Percentiles rank a stretch among this genome's conserved stretches.
These are phyloP conservation scores for Blastobotrys proliferans DNA, from an alignment of 1,139 yeast genomes.

Conservation along the genomic window DNA sequence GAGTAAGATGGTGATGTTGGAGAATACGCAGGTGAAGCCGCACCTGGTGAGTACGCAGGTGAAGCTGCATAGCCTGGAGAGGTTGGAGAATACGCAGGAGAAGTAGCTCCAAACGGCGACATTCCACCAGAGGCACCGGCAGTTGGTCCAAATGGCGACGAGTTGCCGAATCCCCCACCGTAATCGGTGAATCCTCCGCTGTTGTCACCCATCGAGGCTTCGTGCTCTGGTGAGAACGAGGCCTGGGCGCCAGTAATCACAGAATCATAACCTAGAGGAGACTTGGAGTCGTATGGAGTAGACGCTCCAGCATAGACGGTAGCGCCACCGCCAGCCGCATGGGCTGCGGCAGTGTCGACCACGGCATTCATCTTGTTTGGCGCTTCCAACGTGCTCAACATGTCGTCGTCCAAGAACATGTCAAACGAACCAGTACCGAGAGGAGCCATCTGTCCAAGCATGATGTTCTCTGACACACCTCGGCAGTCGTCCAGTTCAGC, in stretches of 20 bases:
- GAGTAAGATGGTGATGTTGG: conserved; percentile 70
- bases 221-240: conserved; percentile 76
- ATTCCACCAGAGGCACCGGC: conserved; percentile 47
- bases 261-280: conserved; percentile 48
- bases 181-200: conserved; percentile 93
- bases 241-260: conserved; percentile 63
- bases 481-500: conserved; percentile 98
- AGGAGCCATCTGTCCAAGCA: conserved; percentile 98
- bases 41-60: conserved; percentile 69
- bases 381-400: conserved; percentile 65
- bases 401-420: conserved; percentile 88
- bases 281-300: conserved; percentile 84
- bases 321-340: conserved; percentile 44
- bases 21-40: conserved; percentile 56
- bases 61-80: conserved; percentile 64
- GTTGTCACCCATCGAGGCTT: conserved; percentile 68
- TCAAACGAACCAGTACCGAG: conserved; percentile 98
- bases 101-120: conserved; percentile 48
- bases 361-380: conserved; percentile 29
- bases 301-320: conserved; percentile 64
- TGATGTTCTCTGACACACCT: conserved; percentile 97
- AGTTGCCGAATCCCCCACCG: conserved; percentile 52
- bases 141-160: background rate
- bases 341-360: conserved; percentile 32
- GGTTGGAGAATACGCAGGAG: conserved; percentile 60